phyloP scores from a whole-genome alignment of 306 rosid genomes.

The Vigna nakashimae region DNA sequence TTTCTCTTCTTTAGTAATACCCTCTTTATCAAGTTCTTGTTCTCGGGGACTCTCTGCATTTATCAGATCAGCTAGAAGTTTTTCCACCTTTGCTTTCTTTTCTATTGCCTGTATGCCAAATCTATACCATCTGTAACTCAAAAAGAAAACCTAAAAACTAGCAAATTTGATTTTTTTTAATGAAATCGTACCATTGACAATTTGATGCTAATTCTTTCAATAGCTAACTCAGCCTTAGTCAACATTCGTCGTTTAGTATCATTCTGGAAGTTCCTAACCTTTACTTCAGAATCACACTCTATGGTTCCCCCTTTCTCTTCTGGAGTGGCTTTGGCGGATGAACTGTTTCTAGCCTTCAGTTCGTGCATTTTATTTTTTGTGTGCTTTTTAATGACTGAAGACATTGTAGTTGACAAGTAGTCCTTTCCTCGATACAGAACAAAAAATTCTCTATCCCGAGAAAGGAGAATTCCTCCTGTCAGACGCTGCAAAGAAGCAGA shows the following conservation, averaged over 20 bases:
- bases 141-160: conserved; percentile 20
- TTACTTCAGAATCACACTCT: conserved; percentile 45
- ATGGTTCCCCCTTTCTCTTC: conserved; percentile 43
- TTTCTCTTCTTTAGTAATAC: conserved; percentile 85
- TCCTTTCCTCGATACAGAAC: conserved; percentile 92
- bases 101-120: conserved; percentile 72
- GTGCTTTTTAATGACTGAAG: conserved; percentile 80
- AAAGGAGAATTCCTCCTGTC: conserved; percentile 90
- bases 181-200: conserved; percentile 70
- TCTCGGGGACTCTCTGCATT: conserved; percentile 56
- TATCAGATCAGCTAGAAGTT: conserved; percentile 69
- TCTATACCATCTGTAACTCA: conserved; percentile 38
- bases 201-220: conserved; percentile 71
- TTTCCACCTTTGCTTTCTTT: conserved; percentile 78
- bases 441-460: conserved; percentile 83
- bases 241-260: conserved; percentile 48
- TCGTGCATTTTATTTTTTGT: conserved; percentile 51
- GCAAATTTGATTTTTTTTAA: conserved; percentile 38
- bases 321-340: conserved; percentile 38
- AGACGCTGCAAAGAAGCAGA: conserved; percentile 64
- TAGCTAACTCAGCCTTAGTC: conserved; percentile 58
- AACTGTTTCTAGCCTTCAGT: conserved; percentile 45
- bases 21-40: conserved; percentile 86
- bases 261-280: conserved; percentile 44
- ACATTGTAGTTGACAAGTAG: conserved; percentile 79